These are phyloP conservation scores for Prunus dulcis DNA, from an alignment of 306 rosid species.

Conservation along the genomic window DNA sequence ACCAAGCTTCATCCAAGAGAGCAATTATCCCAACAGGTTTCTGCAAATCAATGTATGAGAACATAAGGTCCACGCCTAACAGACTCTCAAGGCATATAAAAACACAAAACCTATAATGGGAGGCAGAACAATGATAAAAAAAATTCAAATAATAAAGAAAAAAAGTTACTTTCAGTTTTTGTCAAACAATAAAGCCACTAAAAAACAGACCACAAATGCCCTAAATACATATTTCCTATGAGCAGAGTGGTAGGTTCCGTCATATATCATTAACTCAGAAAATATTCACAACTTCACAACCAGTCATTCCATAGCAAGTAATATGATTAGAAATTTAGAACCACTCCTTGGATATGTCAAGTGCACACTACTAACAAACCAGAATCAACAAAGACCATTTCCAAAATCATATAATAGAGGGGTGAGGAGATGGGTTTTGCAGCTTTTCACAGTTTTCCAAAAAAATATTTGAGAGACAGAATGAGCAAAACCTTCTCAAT, in stretches of 20 bases:
- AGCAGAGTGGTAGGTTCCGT: not conserved
- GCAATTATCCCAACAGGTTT: constrained; percentile 91
- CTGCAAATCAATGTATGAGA: constrained; percentile 56
- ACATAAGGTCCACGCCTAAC: constrained; percentile 29
- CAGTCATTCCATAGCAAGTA: not conserved
- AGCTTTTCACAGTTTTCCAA: not conserved
- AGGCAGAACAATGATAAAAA: not conserved
- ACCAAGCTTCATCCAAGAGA: constrained; percentile 98
- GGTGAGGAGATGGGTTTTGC: not conserved
- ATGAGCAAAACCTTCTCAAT: constrained; percentile 78
- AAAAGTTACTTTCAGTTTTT: not conserved
- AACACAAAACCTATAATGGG: not conserved
- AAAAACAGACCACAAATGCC: not conserved
- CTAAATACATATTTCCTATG: not conserved
- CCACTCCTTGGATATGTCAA: not conserved
- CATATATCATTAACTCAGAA: not conserved
- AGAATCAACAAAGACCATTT: not conserved
- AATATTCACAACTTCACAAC: not conserved
- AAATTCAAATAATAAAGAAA: not conserved
- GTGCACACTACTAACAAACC: not conserved
- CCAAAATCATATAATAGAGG: not conserved
- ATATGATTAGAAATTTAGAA: not conserved
- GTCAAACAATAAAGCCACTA: not conserved
- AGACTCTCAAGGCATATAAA: constrained; percentile 6
- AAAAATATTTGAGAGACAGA: not conserved